Percentiles rank a stretch among this genome's conserved stretches.
These are phyloP conservation scores for Fusarium chlamydosporum DNA, from an alignment of 2,329 filamentous ascomycete species.

Conservation along the genomic window DNA sequence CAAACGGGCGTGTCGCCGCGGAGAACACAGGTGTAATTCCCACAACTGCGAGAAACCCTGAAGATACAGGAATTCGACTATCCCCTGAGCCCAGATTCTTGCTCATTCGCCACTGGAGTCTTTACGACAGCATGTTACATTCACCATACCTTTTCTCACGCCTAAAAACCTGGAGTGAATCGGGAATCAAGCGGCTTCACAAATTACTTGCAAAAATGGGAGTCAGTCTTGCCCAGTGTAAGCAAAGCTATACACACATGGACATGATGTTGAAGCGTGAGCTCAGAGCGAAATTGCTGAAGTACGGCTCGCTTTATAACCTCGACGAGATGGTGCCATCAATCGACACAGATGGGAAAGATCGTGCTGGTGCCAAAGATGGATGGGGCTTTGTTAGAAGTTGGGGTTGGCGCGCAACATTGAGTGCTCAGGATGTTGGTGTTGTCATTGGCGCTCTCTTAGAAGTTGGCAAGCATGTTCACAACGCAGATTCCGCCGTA, in stretches of 20 bases:
- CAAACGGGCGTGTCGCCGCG: constrained; percentile 71
- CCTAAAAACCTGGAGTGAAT: constrained; percentile 94
- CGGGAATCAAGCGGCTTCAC: constrained; percentile 87
- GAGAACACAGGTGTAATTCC: constrained; percentile 87
- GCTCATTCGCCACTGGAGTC: constrained; percentile 93
- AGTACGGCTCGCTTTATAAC: constrained; percentile 93
- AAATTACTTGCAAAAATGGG: constrained; percentile 99
- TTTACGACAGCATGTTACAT: constrained; percentile 99
- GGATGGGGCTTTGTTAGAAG: constrained; percentile 97
- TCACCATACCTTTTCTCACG: constrained; percentile 94
- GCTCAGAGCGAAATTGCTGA: constrained; percentile 85
- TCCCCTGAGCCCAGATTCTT: constrained; percentile 95
- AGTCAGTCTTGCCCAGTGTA: constrained; percentile 91
- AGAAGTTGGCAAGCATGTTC: constrained; percentile 81
- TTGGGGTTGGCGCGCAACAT: constrained; percentile 97
- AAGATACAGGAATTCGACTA: constrained; percentile 90
- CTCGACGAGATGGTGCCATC: constrained; percentile 92
- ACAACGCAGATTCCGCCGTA: constrained; percentile 53
- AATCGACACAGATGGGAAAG: constrained; percentile 77
- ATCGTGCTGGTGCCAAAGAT: constrained; percentile 81
- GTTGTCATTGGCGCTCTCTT: constrained; percentile 92
- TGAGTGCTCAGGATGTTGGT: constrained; percentile 94
- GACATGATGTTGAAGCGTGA: constrained; percentile 96
- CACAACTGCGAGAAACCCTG: constrained; percentile 87
- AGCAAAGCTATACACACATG: constrained; percentile 98